A percentile compares a stretch with the other conserved stretches of the same genome.
Evolutionary conservation across 2,329 filamentous ascomycete species (phyloP).

Genomic region (Calycina marina): DNA sequence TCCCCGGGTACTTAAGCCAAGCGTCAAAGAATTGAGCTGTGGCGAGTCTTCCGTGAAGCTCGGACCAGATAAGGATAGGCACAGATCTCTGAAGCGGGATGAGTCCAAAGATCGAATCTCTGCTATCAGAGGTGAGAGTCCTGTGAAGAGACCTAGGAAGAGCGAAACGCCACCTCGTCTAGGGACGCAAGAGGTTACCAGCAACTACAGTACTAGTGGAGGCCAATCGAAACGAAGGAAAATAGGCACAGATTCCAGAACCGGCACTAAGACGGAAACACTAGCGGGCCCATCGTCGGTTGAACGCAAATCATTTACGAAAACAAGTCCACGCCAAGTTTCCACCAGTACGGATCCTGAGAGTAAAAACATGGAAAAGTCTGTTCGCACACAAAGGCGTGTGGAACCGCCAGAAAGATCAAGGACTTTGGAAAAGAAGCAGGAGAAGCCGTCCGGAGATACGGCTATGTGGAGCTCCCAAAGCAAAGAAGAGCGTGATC

Average conservation of each 20-base stretch:
- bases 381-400: slow-evolving; percentile 6
- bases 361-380: neutral
- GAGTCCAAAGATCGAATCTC: slow-evolving; percentile 41
- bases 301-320: slow-evolving; percentile 11
- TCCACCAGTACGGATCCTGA: slow-evolving; percentile 9
- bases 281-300: slow-evolving; percentile 18
- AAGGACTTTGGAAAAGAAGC: slow-evolving; percentile 3
- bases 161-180: slow-evolving; percentile 42
- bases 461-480: neutral
- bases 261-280: slow-evolving; percentile 12
- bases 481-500: slow-evolving; percentile 4
- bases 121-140: slow-evolving; percentile 32
- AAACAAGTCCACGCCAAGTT: slow-evolving; percentile 9
- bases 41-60: slow-evolving; percentile 12
- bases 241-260: slow-evolving; percentile 33
- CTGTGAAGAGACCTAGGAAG: slow-evolving; percentile 41
- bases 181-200: slow-evolving; percentile 27
- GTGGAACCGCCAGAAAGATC: slow-evolving; percentile 3
- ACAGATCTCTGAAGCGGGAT: slow-evolving; percentile 46
- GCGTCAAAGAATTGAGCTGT: slow-evolving; percentile 9
- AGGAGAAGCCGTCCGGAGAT: neutral
- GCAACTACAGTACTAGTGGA: slow-evolving; percentile 37
- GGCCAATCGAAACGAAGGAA: slow-evolving; percentile 40
- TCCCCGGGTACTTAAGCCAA: slow-evolving; percentile 9
- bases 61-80: slow-evolving; percentile 28